A percentile compares a stretch with the other conserved stretches of the same genome.
Evolutionary conservation across 2,329 filamentous ascomycete species (phyloP).

Genomic region (Biscogniauxia sp.): DNA sequence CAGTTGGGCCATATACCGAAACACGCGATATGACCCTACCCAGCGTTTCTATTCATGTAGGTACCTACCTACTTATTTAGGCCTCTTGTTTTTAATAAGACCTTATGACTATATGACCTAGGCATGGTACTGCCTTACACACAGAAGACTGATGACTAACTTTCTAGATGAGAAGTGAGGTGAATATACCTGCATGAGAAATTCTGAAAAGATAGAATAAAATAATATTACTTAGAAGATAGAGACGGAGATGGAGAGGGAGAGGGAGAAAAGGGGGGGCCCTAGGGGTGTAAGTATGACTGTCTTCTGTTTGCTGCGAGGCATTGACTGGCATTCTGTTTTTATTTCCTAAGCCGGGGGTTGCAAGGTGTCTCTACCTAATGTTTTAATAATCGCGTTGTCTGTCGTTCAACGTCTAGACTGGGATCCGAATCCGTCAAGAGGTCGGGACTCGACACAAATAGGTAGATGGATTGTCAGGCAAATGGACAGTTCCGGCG

Average conservation of each 20-base stretch:
- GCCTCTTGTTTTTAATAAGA: too few species aligned
- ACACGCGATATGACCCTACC: background rate
- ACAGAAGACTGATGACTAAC: too few species aligned
- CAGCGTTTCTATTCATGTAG: background rate
- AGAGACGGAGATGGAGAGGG: too few species aligned
- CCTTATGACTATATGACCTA: background rate
- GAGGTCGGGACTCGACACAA: background rate
- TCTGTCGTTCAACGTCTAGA: background rate
- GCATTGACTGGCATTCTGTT: background rate
- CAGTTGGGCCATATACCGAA: background rate
- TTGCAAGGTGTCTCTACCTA: too few species aligned
- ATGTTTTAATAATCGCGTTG: background rate
- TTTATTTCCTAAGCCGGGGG: background rate
- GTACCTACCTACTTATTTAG: too few species aligned
- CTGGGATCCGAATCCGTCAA: background rate
- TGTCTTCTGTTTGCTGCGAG: background rate
- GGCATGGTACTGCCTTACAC: too few species aligned
- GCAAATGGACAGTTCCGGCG: too few species aligned
- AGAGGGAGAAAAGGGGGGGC: background rate
- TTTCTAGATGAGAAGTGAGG: too few species aligned
- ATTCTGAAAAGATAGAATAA: too few species aligned
- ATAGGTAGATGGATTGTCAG: too few species aligned
- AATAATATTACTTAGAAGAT: too few species aligned
- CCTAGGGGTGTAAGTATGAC: background rate
- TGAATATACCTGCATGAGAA: too few species aligned